Base-by-base conservation (phyloP, 78 protist genomes). In the Anaeramoeba ignava region DNA sequence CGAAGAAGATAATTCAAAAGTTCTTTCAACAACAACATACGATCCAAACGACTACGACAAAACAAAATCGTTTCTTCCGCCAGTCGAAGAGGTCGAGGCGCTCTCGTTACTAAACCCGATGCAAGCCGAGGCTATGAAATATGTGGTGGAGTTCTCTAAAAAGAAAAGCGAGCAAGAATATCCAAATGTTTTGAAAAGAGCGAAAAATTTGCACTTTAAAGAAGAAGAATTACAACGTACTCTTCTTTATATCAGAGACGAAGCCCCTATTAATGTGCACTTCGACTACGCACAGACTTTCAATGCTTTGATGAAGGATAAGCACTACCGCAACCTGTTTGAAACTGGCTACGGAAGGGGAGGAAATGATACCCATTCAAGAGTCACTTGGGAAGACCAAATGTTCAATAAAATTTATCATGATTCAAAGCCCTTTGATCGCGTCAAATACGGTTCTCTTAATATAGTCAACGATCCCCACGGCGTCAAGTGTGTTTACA, bases 401-500 rank as follows among this genome's bases (percentile, higher is more conserved):
- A 27, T 54, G 73, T 54, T 54, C 17, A 54, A 54, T 17, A 54
- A 54, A 8, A 54, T 54, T 17, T 54, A 54, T 17, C 36, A 54
- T 8, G 36, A 54, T 54, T 54, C 36, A 8, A 17, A 54, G 36
- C 73, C 73, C 73, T 54, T 54, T 54, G 73, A 54, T 27, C 8
- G 73, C 36, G 36, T 17, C 73, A 54, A 54, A 54, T 54, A 54
- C 17, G 73, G 73, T 17, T 54, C 73, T 17, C 17, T 54, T 27
- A 54, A 54, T 54, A 54, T 54, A 27, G 82, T 80, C 39, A 80
- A 80, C 82, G 82, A 80, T 37, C 82, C 8, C 39, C 8, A 37
- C 8, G 82, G 82, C 8, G 82, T 80, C 82, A 80, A 80, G 17
- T 80, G 82, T 37, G 8, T 8, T 37, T 38, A 8, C 17, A 23